These are phyloP conservation scores for Gracilariopsis chorda DNA, from an alignment of 23 red algal species.

Conservation along the genomic window DNA sequence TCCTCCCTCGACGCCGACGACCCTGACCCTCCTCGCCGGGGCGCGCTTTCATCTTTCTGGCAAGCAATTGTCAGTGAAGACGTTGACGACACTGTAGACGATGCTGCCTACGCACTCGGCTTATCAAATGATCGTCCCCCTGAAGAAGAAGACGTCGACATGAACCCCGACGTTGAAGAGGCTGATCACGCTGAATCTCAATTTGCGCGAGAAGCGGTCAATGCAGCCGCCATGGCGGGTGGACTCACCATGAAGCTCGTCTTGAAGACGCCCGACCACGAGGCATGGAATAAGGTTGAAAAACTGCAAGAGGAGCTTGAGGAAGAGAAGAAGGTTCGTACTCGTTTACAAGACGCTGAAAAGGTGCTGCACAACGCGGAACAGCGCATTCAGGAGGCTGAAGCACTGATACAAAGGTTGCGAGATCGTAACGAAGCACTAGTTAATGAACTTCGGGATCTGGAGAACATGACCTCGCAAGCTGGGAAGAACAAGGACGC, in stretches of 20 bases:
- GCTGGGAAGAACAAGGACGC: conserved; percentile 64
- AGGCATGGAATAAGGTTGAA: conserved; percentile 15
- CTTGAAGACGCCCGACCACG: conserved; percentile 30
- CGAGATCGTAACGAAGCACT: conserved; percentile 33
- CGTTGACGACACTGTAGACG: conserved; percentile 54
- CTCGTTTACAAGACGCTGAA: conserved; percentile 8
- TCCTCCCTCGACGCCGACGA: neutral
- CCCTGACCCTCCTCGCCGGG: neutral
- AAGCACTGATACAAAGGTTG: neutral
- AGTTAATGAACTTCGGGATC: conserved; percentile 48
- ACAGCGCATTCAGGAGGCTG: neutral
- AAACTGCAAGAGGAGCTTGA: neutral
- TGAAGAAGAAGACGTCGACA: conserved; percentile 27
- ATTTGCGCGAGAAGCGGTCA: conserved; percentile 28
- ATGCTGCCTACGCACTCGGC: conserved; percentile 54
- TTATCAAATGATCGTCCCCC: neutral
- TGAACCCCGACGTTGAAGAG: conserved; percentile 7
- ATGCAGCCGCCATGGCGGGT: conserved; percentile 30
- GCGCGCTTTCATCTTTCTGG: conserved; percentile 33
- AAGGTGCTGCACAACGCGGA: conserved; percentile 20
- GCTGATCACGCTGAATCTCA: neutral
- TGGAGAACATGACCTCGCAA: conserved; percentile 35
- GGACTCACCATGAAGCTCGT: conserved; percentile 19
- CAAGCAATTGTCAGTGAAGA: conserved; percentile 65
- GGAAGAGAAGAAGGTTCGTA: neutral